Percentiles rank a stretch among this genome's conserved stretches.
Evolutionary conservation across 306 rosid species (phyloP).

Genomic region (Canavalia ensiformis): DNA sequence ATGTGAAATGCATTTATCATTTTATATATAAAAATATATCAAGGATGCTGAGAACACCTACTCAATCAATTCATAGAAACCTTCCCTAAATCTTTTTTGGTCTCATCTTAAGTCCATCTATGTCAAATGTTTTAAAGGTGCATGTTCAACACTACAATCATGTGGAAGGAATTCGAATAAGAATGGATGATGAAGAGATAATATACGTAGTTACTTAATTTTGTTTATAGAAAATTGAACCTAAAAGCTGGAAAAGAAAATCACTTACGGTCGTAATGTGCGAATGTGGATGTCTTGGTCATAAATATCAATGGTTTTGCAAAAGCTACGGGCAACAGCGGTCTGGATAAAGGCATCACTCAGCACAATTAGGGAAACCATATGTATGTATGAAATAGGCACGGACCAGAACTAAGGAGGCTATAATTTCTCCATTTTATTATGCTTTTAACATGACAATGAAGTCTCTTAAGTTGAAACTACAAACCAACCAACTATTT

Average conservation of each 20-base stretch:
- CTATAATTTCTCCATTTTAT: not conserved
- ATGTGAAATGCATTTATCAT: not conserved
- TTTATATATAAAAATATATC: not conserved
- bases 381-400: slow-evolving; percentile 17
- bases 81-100: not conserved
- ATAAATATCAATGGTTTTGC: slow-evolving; percentile 81
- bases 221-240: slow-evolving; percentile 12
- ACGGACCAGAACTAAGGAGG: slow-evolving; percentile 26
- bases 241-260: slow-evolving; percentile 23
- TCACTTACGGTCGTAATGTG: slow-evolving; percentile 78
- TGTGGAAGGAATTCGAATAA: slow-evolving; percentile 36
- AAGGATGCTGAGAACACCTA: not conserved
- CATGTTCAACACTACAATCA: slow-evolving; percentile 21
- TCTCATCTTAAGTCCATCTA: not conserved
- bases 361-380: slow-evolving; percentile 36
- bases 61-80: not conserved
- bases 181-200: slow-evolving; percentile 17
- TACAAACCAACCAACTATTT: slow-evolving; percentile 11
- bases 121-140: slow-evolving; percentile 25
- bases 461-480: slow-evolving; percentile 1
- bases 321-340: slow-evolving; percentile 83
- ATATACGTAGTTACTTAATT: not conserved
- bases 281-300: slow-evolving; percentile 90
- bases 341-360: slow-evolving; percentile 62
- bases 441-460: slow-evolving; percentile 3